phyloP scores from a whole-genome alignment of 2,329 filamentous ascomycete genomes.

The Pezicula neosporulosa region DNA sequence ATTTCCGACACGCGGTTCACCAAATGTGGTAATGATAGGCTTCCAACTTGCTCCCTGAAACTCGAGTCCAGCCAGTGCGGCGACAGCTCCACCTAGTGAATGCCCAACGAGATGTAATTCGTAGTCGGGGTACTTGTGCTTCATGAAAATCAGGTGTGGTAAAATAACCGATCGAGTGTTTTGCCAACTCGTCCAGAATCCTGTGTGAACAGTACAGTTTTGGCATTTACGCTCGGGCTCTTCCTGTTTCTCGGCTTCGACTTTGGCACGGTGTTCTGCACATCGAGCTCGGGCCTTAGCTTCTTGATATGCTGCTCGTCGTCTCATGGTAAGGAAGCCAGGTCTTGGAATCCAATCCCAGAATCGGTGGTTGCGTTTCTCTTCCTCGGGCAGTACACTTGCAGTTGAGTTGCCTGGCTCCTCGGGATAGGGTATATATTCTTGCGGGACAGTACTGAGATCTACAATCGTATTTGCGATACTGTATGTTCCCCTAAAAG shows the following conservation, averaged over 20 bases:
- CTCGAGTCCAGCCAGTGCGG: conserved; percentile 81
- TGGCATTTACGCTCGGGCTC: conserved; percentile 52
- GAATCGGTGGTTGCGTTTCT: conserved; percentile 1
- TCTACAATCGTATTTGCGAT: conserved; percentile 89
- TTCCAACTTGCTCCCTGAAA: conserved; percentile 71
- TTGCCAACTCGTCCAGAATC: conserved; percentile 83
- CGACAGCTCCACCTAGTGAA: conserved; percentile 85
- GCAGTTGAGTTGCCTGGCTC: conserved; percentile 31
- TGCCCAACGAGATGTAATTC: conserved; percentile 80
- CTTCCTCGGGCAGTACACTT: conserved; percentile 24
- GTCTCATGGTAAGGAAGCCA: not conserved
- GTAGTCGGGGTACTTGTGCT: conserved; percentile 64
- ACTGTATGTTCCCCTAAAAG: conserved; percentile 93
- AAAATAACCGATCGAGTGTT: conserved; percentile 69
- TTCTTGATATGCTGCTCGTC: not conserved
- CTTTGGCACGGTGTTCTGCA: not conserved
- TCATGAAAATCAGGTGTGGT: conserved; percentile 58
- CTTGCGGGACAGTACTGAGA: conserved; percentile 82
- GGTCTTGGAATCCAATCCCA: conserved; percentile 9
- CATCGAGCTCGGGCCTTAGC: not conserved
- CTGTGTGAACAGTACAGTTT: conserved; percentile 90
- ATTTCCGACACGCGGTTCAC: conserved; percentile 73
- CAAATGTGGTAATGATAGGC: conserved; percentile 83
- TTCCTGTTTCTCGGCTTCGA: not conserved
- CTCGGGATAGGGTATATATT: conserved; percentile 80